phyloP scores from a whole-genome alignment of 345 rosid species.

The Boechera stricta region DNA sequence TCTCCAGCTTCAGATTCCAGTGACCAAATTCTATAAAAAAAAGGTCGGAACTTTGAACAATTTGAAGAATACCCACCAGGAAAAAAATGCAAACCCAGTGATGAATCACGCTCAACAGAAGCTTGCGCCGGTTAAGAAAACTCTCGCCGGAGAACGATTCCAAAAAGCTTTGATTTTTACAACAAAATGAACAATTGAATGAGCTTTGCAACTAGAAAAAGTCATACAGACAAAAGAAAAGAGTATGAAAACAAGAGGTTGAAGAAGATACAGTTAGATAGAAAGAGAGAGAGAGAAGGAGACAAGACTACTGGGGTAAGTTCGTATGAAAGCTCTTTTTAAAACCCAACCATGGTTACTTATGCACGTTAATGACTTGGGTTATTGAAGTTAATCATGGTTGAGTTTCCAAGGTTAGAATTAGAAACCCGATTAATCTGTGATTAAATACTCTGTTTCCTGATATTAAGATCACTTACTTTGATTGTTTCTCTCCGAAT shows the following conservation, averaged over 20 bases:
- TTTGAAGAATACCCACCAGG: constrained; percentile 19
- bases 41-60: neutral
- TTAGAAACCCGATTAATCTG: constrained; percentile 18
- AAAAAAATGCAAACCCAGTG: neutral
- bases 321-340: constrained; percentile 30
- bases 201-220: neutral
- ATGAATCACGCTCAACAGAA: constrained; percentile 6
- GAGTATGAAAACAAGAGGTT: constrained; percentile 31
- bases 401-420: constrained; percentile 24
- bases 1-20: constrained; percentile 25
- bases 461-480: constrained; percentile 24
- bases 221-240: constrained; percentile 19
- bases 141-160: constrained; percentile 22
- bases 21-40: neutral
- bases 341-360: constrained; percentile 39
- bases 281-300: constrained; percentile 15
- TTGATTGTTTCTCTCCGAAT: constrained; percentile 14
- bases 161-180: constrained; percentile 10
- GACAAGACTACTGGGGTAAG: constrained; percentile 17
- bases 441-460: neutral
- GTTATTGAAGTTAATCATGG: constrained; percentile 39
- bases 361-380: constrained; percentile 29
- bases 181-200: neutral
- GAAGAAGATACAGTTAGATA: constrained; percentile 35
- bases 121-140: neutral